Conservation (phyloP, 139 green algal genomes). For the Chlamydomonas sp. region DNA sequence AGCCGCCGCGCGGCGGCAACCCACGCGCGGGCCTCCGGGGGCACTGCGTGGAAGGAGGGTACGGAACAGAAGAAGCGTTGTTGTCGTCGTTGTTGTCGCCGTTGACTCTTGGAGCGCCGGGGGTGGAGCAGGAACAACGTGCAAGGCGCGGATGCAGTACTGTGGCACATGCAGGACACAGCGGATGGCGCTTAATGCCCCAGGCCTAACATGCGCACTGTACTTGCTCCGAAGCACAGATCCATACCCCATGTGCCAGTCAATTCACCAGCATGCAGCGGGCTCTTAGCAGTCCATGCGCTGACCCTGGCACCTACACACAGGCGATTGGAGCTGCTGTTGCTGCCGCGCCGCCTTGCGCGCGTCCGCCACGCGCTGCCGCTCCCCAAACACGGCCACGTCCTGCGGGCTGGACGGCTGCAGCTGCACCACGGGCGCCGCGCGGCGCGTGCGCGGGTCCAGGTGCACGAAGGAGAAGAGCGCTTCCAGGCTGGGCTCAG, state of each 20-base stretch:
- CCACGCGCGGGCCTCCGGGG: slow-evolving; percentile 13
- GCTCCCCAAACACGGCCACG: slow-evolving; percentile 50
- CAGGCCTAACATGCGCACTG: no score
- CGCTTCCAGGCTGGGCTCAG: slow-evolving; percentile 58
- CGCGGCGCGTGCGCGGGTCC: slow-evolving; percentile 46
- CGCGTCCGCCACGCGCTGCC: slow-evolving; percentile 57
- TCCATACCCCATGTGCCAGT: no score
- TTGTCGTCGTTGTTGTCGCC: no score
- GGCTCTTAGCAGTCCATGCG: neutral
- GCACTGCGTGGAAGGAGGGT: neutral
- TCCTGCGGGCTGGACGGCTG: slow-evolving; percentile 50
- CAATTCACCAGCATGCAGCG: neutral
- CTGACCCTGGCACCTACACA: neutral
- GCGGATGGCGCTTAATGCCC: no score
- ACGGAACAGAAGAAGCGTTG: no score
- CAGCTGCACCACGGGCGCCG: slow-evolving; percentile 44
- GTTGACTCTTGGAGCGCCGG: no score
- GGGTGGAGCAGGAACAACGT: no score
- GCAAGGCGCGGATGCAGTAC: no score
- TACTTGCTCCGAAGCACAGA: no score
- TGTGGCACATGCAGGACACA: no score
- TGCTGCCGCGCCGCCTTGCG: slow-evolving; percentile 52
- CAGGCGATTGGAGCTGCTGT: neutral
- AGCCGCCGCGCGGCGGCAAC: slow-evolving; percentile 24
- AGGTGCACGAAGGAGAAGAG: slow-evolving; percentile 87